Conservation (phyloP, 345 rosid species). For the Mercurialis annua region DNA sequence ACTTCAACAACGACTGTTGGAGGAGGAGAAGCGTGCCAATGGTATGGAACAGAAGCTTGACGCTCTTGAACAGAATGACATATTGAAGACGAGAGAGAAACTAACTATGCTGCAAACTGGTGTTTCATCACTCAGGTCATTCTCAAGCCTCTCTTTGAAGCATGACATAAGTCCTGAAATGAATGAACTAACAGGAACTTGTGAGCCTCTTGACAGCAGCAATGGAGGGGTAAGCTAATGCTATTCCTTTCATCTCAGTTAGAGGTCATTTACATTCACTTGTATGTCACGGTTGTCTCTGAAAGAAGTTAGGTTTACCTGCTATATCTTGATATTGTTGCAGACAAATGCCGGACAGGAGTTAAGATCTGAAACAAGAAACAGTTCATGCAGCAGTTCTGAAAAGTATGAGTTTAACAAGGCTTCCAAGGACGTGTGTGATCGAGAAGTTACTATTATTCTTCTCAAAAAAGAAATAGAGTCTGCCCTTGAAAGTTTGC, state of each 20-base stretch:
- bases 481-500: slow-evolving; percentile 68
- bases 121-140: slow-evolving; percentile 53
- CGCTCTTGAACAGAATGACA: slow-evolving; percentile 52
- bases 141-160: slow-evolving; percentile 41
- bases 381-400: slow-evolving; percentile 15
- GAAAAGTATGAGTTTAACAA: slow-evolving; percentile 25
- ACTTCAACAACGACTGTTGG: slow-evolving; percentile 43
- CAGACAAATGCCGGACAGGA: slow-evolving; percentile 44
- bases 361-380: slow-evolving; percentile 28
- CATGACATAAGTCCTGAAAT: slow-evolving; percentile 31
- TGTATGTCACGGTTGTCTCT: slow-evolving; percentile 20
- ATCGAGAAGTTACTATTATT: slow-evolving; percentile 52
- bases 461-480: slow-evolving; percentile 74
- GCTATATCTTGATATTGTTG: slow-evolving; percentile 26
- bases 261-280: slow-evolving; percentile 11
- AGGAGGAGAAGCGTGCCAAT: slow-evolving; percentile 46
- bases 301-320: slow-evolving; percentile 23
- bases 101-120: slow-evolving; percentile 59
- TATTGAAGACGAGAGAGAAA: slow-evolving; percentile 53
- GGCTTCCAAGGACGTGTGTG: slow-evolving; percentile 26
- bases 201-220: slow-evolving; percentile 20
- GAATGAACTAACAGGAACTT: slow-evolving; percentile 25
- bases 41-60: slow-evolving; percentile 51
- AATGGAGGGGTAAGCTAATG: slow-evolving; percentile 55
- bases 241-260: slow-evolving; percentile 17